Evolutionary conservation across 2,329 filamentous ascomycete genomes (phyloP).

Genomic region (Botrytis hyacinthi): DNA sequence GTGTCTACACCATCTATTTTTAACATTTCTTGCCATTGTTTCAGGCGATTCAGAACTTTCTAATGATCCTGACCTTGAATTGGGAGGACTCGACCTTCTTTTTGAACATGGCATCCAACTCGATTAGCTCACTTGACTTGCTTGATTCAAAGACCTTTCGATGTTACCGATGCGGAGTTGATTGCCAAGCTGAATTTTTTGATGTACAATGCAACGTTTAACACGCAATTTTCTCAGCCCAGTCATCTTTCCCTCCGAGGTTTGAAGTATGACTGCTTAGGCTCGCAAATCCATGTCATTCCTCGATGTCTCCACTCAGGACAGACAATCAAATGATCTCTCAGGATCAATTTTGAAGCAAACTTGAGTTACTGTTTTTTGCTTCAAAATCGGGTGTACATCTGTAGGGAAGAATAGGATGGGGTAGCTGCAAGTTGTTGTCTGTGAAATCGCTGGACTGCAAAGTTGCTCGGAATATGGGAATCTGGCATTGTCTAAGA

Average conservation of each 20-base stretch:
- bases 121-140: neutral
- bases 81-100: neutral
- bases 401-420: neutral
- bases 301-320: neutral
- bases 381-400: neutral
- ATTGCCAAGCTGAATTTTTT: neutral
- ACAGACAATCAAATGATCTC: neutral
- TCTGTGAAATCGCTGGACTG: neutral
- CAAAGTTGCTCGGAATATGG: neutral
- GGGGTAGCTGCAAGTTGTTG: neutral
- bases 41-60: neutral
- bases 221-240: neutral
- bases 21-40: neutral
- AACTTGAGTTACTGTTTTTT: neutral
- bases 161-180: rapidly evolving
- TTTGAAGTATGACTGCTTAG: neutral
- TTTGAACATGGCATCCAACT: neutral
- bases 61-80: neutral
- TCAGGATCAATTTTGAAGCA: neutral
- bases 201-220: neutral
- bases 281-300: neutral
- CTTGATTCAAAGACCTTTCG: neutral
- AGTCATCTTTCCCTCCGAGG: neutral
- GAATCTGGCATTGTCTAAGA: neutral
- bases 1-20: neutral